Conservation (phyloP, 257 asterid genomes). For the Petunia secreta region DNA sequence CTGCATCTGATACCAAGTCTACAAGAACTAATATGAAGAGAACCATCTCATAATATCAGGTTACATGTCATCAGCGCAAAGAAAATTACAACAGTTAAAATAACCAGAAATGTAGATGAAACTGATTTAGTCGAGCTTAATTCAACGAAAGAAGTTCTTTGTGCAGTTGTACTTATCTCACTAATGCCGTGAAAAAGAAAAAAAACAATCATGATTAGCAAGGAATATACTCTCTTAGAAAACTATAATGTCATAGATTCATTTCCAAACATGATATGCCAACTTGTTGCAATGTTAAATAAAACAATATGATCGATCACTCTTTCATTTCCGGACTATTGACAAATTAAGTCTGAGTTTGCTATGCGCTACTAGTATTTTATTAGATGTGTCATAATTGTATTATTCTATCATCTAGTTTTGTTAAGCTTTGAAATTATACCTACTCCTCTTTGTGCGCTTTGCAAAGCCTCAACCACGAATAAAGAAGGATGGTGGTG, state of each 20-base stretch:
- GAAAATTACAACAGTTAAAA: conserved; percentile 16
- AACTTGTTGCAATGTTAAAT: background rate
- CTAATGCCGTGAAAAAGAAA: background rate
- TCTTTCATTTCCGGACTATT: background rate
- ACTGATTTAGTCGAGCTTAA: too few species aligned
- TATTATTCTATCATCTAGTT: background rate
- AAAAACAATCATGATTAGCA: background rate
- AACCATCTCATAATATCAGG: background rate
- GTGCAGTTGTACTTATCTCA: background rate
- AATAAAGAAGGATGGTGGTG: background rate
- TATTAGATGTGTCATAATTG: background rate
- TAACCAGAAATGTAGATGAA: background rate
- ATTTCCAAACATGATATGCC: background rate
- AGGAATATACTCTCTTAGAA: background rate
- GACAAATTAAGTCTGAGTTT: background rate
- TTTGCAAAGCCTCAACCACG: background rate
- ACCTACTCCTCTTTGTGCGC: background rate
- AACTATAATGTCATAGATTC: background rate
- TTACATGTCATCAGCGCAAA: conserved; percentile 6
- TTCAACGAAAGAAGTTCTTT: too few species aligned
- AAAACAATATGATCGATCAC: conserved; percentile 15
- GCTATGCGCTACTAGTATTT: background rate
- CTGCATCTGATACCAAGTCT: conserved; percentile 62
- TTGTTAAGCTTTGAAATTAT: background rate
- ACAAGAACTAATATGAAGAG: conserved; percentile 22